These are phyloP conservation scores for Colletotrichum sp. DNA, from an alignment of 2,329 filamentous ascomycete species.

Conservation along the genomic window DNA sequence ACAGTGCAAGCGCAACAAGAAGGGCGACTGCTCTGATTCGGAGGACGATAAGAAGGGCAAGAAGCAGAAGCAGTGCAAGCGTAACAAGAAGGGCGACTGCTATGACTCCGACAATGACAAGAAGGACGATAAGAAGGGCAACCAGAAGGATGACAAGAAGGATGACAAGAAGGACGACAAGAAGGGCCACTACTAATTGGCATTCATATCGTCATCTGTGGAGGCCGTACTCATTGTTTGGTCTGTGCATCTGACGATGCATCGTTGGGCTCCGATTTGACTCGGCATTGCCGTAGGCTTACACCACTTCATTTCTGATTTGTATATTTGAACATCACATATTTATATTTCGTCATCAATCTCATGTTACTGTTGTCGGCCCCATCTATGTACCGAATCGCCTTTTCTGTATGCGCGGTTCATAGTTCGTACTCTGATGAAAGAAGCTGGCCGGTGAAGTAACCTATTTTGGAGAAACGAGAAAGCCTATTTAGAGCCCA, in stretches of 20 bases:
- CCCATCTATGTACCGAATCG: background rate
- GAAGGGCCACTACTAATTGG: background rate
- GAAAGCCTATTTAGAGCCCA: no score
- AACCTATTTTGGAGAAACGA: background rate
- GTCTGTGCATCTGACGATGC: background rate
- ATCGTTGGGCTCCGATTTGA: background rate
- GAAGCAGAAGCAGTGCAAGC: conserved; percentile 5
- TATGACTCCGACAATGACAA: background rate
- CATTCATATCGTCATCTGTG: background rate
- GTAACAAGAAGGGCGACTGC: conserved; percentile 9
- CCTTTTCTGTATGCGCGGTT: background rate
- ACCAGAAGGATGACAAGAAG: background rate
- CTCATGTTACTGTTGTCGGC: background rate
- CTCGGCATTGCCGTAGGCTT: background rate
- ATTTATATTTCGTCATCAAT: background rate
- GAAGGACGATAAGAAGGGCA: background rate
- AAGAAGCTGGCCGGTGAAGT: background rate
- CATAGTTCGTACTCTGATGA: background rate
- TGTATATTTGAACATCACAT: background rate
- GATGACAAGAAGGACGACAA: background rate
- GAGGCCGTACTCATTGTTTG: background rate
- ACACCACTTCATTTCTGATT: background rate
- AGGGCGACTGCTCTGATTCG: conserved; percentile 8
- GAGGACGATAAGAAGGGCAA: background rate
- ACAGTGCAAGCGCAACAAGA: conserved; percentile 17